Percentiles rank a stretch among this genome's conserved stretches.
These are phyloP conservation scores for Spathaspora arborariae DNA, from an alignment of 805 yeast genomes.

Conservation along the genomic window DNA sequence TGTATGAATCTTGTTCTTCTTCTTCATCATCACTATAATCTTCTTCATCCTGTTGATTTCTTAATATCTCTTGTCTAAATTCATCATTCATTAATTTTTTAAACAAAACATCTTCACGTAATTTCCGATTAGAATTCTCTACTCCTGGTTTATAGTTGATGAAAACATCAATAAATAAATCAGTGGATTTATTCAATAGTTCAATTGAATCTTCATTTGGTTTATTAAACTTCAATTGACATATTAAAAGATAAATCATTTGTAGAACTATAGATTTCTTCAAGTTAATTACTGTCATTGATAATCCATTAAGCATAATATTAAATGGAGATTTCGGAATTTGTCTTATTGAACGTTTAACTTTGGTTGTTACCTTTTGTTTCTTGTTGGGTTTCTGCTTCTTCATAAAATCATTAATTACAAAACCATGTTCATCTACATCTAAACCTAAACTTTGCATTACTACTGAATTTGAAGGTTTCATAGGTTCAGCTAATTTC, in stretches of 20 bases:
- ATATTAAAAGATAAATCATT: constrained; percentile 39
- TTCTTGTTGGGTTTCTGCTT: constrained; percentile 23
- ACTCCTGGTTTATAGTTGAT: constrained; percentile 33
- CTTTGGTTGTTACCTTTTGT: constrained; percentile 1
- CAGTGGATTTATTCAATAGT: constrained; percentile 23
- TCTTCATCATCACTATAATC: constrained; percentile 27
- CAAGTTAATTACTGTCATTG: constrained; percentile 40
- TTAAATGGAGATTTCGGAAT: constrained; percentile 40
- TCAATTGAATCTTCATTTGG: constrained; percentile 17
- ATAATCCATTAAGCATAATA: constrained; percentile 38
- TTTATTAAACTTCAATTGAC: constrained; percentile 34
- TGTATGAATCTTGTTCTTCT: constrained; percentile 14
- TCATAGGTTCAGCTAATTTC: constrained; percentile 2
- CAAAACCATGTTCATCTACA: constrained; percentile 44
- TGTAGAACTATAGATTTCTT: constrained; percentile 40
- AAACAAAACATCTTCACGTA: constrained; percentile 35
- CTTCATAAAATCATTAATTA: constrained; percentile 40
- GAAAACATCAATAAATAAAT: constrained; percentile 33
- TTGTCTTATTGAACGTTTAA: constrained; percentile 13
- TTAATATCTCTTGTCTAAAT: constrained; percentile 33
- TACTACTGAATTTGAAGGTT: constrained; percentile 15
- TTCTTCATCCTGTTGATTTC: constrained; percentile 24
- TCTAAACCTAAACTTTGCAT: constrained; percentile 37
- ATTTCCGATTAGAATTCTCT: constrained; percentile 16
- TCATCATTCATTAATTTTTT: constrained; percentile 37